Percentiles rank a stretch among this genome's conserved stretches.
Conservation (phyloP, 768 basidiomycete species). For the Zangia roseola region DNA sequence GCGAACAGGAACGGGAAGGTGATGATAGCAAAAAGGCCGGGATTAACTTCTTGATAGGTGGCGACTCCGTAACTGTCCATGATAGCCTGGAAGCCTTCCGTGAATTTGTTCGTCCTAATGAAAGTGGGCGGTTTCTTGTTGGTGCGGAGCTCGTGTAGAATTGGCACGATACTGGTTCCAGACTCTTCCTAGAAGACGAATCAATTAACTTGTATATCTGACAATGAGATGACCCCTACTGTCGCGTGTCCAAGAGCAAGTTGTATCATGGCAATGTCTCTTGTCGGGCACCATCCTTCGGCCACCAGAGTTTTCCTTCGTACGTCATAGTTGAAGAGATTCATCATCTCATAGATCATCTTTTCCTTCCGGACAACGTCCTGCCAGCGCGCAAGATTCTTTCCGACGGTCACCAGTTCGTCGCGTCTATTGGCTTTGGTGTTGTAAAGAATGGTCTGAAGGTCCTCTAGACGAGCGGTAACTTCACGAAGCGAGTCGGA, state of each 20-base stretch:
- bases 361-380: constrained; percentile 96
- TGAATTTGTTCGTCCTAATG: constrained; percentile 93
- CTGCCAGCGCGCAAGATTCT: constrained; percentile 85
- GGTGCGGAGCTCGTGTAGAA: constrained; percentile 86
- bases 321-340: constrained; percentile 93
- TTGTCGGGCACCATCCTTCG: constrained; percentile 95
- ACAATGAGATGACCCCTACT: constrained; percentile 38
- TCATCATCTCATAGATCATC: constrained; percentile 92
- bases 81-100: constrained; percentile 94
- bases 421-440: constrained; percentile 79
- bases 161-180: constrained; percentile 88
- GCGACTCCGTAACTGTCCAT: constrained; percentile 98
- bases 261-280: constrained; percentile 87
- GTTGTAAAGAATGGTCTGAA: constrained; percentile 86
- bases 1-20: constrained; percentile 99
- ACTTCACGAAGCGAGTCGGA: constrained; percentile 89
- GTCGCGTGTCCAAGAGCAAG: constrained; percentile 86
- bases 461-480: constrained; percentile 83
- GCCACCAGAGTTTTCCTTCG: constrained; percentile 93
- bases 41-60: constrained; percentile 95
- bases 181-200: constrained; percentile 66
- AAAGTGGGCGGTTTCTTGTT: constrained; percentile 94
- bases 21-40: constrained; percentile 86
- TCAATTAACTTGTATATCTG: neutral
- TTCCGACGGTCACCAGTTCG: constrained; percentile 83